Conservation (phyloP, 352 stramenopile genomes). For the Aphanomyces astaci region DNA sequence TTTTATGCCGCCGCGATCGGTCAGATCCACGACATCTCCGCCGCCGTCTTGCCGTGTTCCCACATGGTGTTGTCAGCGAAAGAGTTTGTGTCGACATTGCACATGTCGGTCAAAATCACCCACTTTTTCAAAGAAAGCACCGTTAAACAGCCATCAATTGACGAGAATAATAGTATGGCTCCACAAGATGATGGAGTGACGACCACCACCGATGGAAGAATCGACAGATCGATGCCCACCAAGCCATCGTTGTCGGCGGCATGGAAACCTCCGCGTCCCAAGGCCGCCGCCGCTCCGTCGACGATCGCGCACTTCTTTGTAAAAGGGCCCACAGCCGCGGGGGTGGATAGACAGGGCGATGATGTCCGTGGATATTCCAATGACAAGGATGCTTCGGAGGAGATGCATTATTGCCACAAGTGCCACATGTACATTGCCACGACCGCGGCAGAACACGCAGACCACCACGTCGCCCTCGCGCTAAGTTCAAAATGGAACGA, state of each 20-base stretch:
- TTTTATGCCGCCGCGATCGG: constrained; percentile 45
- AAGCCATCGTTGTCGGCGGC: constrained; percentile 1
- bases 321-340: constrained; percentile 21
- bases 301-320: constrained; percentile 6
- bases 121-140: constrained; percentile 51
- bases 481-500: constrained; percentile 30
- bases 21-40: constrained; percentile 41
- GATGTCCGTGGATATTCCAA: too few species aligned
- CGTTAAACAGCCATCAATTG: too few species aligned
- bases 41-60: constrained; percentile 51
- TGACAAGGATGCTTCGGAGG: too few species aligned
- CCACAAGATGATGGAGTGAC: background rate
- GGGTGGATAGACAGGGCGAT: too few species aligned
- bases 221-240: background rate
- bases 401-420: constrained; percentile 37
- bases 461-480: constrained; percentile 51
- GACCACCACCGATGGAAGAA: background rate
- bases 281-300: background rate
- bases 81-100: constrained; percentile 54
- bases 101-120: constrained; percentile 43
- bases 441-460: constrained; percentile 37
- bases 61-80: constrained; percentile 52
- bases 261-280: constrained; percentile 4
- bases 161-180: too few species aligned
- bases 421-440: constrained; percentile 34